These are phyloP conservation scores for Phytophthora capsici DNA, from an alignment of 352 stramenopile species.

Conservation along the genomic window DNA sequence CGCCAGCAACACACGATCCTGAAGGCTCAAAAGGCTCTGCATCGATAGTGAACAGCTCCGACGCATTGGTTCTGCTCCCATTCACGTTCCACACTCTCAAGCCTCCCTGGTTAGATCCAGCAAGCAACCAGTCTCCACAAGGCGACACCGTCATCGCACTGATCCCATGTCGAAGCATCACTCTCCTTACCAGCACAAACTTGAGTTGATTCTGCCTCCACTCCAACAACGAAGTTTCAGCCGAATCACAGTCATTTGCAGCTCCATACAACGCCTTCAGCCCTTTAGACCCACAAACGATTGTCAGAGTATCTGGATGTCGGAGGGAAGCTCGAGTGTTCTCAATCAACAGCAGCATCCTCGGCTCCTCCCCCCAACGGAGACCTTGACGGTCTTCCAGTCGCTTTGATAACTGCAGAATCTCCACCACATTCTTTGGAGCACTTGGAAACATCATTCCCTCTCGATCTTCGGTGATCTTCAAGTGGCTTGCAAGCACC, in stretches of 20 bases:
- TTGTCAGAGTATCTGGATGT: conserved; percentile 43
- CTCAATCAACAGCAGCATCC: conserved; percentile 62
- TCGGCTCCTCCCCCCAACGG: background rate
- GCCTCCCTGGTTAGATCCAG: conserved; percentile 41
- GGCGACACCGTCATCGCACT: conserved; percentile 41
- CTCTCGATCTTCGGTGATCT: background rate
- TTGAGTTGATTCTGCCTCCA: conserved; percentile 29
- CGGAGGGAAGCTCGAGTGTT: conserved; percentile 42
- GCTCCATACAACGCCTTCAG: conserved; percentile 51
- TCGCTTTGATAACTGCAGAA: conserved; percentile 60
- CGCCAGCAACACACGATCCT: background rate
- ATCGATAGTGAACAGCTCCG: conserved; percentile 28
- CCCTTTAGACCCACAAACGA: conserved; percentile 37
- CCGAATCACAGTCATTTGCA: conserved; percentile 4
- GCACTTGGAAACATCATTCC: conserved; percentile 20
- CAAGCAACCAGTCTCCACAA: conserved; percentile 65
- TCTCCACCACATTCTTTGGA: conserved; percentile 53
- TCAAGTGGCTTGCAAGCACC: conserved; percentile 45
- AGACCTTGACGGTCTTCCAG: conserved; percentile 8
- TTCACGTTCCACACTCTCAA: conserved; percentile 68
- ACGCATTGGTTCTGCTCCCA: conserved; percentile 18
- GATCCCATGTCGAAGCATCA: conserved; percentile 44
- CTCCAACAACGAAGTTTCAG: conserved; percentile 18
- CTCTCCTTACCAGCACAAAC: conserved; percentile 27
- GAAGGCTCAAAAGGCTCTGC: conserved; percentile 28